phyloP scores from a whole-genome alignment of 495 filamentous ascomycete genomes.

The Physcia stellaris region DNA sequence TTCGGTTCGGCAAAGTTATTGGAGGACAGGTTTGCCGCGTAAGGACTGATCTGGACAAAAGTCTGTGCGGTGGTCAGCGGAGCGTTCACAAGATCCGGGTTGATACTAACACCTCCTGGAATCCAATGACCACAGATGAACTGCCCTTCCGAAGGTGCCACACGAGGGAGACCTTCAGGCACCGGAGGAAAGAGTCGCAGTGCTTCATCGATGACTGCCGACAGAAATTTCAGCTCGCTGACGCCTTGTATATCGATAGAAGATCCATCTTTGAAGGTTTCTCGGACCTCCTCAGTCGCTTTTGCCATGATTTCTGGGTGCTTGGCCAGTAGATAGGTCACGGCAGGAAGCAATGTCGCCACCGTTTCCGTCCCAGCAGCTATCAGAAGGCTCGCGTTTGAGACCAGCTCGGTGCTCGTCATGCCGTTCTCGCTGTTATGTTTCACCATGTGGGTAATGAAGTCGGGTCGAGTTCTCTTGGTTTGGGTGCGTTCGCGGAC shows the following conservation, averaged over 20 bases:
- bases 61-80: conserved; percentile 2
- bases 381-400: conserved; percentile 24
- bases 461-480: not conserved
- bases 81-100: not conserved
- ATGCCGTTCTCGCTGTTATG: conserved; percentile 15
- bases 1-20: conserved; percentile 5
- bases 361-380: conserved; percentile 37
- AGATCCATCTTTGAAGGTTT: conserved; percentile 13
- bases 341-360: conserved; percentile 27
- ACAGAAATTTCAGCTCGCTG: conserved; percentile 18
- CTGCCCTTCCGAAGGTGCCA: conserved; percentile 9
- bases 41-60: conserved; percentile 1
- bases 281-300: conserved; percentile 23
- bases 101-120: conserved; percentile 12
- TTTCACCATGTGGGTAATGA: conserved; percentile 6
- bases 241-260: conserved; percentile 26
- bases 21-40: not conserved
- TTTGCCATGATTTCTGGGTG: conserved; percentile 18
- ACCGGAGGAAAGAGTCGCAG: conserved; percentile 21
- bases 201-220: conserved; percentile 20
- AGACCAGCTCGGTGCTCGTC: conserved; percentile 19
- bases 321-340: conserved; percentile 26
- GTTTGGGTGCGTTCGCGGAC: not conserved
- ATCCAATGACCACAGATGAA: conserved; percentile 10
- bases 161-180: conserved; percentile 8